phyloP scores from a whole-genome alignment of 306 rosid species.

The Cicer chorassanicum region DNA sequence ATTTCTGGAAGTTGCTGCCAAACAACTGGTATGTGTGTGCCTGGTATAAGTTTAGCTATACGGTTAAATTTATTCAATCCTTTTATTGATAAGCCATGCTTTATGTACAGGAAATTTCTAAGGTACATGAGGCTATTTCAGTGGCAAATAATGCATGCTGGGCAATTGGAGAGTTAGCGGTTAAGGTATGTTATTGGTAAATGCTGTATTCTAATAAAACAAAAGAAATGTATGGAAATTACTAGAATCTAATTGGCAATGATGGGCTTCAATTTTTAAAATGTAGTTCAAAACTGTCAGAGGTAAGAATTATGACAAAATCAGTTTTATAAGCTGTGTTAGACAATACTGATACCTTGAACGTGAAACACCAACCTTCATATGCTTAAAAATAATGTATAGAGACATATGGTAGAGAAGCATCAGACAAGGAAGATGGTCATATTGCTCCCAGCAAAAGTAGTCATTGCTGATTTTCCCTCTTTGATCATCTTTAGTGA shows the following conservation, averaged over 20 bases:
- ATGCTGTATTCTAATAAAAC: constrained; percentile 33
- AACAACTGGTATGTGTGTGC: constrained; percentile 80
- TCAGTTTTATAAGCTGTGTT: not conserved
- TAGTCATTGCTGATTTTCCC: not conserved
- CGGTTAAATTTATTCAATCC: constrained; percentile 23
- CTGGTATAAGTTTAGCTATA: constrained; percentile 19
- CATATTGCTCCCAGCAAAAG: not conserved
- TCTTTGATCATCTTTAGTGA: not conserved
- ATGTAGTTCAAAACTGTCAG: constrained; percentile 13
- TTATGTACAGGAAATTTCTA: constrained; percentile 71
- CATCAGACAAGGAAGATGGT: not conserved
- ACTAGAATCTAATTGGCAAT: constrained; percentile 38
- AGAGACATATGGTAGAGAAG: not conserved
- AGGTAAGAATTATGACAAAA: constrained; percentile 3
- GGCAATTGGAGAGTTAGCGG: constrained; percentile 97
- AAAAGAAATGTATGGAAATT: constrained; percentile 9
- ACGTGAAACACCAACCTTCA: not conserved
- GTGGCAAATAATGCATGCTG: constrained; percentile 99
- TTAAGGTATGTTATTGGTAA: constrained; percentile 70
- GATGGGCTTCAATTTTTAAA: constrained; percentile 3
- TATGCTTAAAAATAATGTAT: constrained; percentile 13
- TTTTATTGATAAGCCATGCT: constrained; percentile 38
- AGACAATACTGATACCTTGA: constrained; percentile 18
- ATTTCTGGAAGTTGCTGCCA: constrained; percentile 84
- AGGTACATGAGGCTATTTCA: constrained; percentile 80